These are phyloP conservation scores for Suillus weaverae DNA, from an alignment of 768 basidiomycete genomes.

Conservation along the genomic window DNA sequence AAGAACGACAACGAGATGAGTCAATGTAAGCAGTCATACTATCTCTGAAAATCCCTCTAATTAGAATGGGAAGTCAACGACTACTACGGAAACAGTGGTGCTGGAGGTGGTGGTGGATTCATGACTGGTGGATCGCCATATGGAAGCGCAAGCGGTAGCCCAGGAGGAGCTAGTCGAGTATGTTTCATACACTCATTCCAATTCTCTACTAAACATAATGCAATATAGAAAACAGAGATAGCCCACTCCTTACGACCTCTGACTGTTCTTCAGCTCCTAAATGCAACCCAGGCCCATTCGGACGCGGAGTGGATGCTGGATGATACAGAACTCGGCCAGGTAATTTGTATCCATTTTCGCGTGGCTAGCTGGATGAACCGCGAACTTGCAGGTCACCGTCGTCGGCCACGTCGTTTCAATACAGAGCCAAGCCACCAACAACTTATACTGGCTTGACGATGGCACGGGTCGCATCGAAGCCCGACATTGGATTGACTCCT, in stretches of 20 bases:
- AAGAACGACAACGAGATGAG: slow-evolving; percentile 36
- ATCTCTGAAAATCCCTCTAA: not conserved
- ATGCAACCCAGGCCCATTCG: slow-evolving; percentile 79
- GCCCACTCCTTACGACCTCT: slow-evolving; percentile 66
- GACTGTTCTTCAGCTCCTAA: slow-evolving; percentile 71
- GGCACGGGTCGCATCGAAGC: slow-evolving; percentile 80
- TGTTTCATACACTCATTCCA: slow-evolving; percentile 11
- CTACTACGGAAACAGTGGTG: slow-evolving; percentile 38
- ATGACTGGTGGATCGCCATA: slow-evolving; percentile 62
- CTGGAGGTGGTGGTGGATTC: slow-evolving; percentile 60
- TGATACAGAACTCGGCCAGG: slow-evolving; percentile 78
- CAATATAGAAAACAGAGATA: slow-evolving; percentile 36
- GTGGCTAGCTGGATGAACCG: slow-evolving; percentile 8
- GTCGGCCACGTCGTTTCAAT: slow-evolving; percentile 74
- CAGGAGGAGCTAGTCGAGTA: slow-evolving; percentile 52
- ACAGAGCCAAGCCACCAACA: slow-evolving; percentile 75
- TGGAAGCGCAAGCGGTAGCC: slow-evolving; percentile 55
- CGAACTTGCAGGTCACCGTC: slow-evolving; percentile 55
- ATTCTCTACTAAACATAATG: not conserved
- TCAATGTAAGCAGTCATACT: slow-evolving; percentile 36
- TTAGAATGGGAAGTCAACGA: slow-evolving; percentile 30
- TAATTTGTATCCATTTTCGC: slow-evolving; percentile 28
- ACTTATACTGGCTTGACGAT: slow-evolving; percentile 79
- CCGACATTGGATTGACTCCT: slow-evolving; percentile 79
- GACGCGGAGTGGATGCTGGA: slow-evolving; percentile 91